Evolutionary conservation across 2,329 filamentous ascomycete genomes (phyloP).

Genomic region (Hymenoscyphus fructigenus): DNA sequence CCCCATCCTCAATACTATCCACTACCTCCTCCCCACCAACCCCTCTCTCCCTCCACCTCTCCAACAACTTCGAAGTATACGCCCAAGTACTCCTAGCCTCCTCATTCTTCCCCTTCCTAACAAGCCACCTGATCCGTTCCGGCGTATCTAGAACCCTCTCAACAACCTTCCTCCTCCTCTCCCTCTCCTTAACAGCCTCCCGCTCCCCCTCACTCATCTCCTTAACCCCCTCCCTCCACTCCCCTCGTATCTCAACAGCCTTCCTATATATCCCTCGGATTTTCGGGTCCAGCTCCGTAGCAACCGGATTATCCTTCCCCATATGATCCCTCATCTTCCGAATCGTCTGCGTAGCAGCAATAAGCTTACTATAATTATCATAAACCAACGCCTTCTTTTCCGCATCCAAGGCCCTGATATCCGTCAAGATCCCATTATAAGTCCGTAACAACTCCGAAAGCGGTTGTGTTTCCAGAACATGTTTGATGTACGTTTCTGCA

Average conservation of each 20-base stretch:
- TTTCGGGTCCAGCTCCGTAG: conserved; percentile 70
- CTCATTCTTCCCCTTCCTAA: conserved; percentile 58
- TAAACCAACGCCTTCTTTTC: conserved; percentile 97
- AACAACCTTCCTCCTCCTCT: conserved; percentile 31
- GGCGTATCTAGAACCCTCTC: conserved; percentile 31
- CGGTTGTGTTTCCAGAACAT: conserved; percentile 59
- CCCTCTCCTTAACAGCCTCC: conserved; percentile 61
- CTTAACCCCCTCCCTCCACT: conserved; percentile 43
- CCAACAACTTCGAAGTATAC: conserved; percentile 25
- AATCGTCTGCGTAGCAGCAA: conserved; percentile 95
- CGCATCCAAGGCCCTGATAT: conserved; percentile 87
- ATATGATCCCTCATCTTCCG: conserved; percentile 81
- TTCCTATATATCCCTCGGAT: conserved; percentile 68
- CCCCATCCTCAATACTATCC: conserved; percentile 38
- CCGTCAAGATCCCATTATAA: conserved; percentile 71
- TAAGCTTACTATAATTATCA: conserved; percentile 96
- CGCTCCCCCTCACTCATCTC: conserved; percentile 54
- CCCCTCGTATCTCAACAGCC: conserved; percentile 30
- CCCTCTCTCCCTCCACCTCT: conserved; percentile 35
- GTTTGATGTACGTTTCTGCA: conserved; percentile 64
- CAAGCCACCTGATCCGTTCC: conserved; percentile 53
- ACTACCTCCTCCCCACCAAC: conserved; percentile 36
- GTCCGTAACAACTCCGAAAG: conserved; percentile 68
- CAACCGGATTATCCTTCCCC: conserved; percentile 72
- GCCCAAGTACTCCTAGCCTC: conserved; percentile 55